Evolutionary conservation across 1,139 yeast genomes (phyloP), one percentile per base, ranked within the genome.

Genomic region (Blastobotrys arbuscula): DNA sequence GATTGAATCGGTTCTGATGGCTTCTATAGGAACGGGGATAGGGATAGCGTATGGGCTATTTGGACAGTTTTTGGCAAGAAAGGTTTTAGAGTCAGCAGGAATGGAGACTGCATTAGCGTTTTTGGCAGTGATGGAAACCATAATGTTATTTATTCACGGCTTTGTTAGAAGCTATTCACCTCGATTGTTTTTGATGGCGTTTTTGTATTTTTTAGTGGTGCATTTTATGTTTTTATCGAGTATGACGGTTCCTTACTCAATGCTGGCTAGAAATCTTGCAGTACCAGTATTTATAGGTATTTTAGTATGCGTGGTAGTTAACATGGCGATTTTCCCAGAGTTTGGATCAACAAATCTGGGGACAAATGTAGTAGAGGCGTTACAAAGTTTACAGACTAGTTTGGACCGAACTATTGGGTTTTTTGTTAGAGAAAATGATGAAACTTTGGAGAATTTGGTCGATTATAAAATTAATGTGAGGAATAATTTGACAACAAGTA

Each of bases 311-410:
- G 51, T 74, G 16, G 64, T 70, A 21, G 69, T 74, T 57, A 75
- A 74, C 50, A 49, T 76, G 40, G 41, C 63, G 1, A 51, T 76
- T 10, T 75, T 73, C 52, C 80, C 80, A 1, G 80, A 76, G 51
- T 74, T 74, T 60, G 80, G 80, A 8, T 70, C 77, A 16, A 68
- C 76, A 0, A 73, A 71, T 53, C 57, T 76, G 12, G 79, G 79
- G 31, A 67, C 66, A 38, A 64, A 75, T 1, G 66, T 73, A 7
- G 59, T 73, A 1, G 67, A 66, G 24, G 62, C 72, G 0, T 48
- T 75, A 18, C 69, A 71, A 49, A 72, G 70, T 46, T 53, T 74
- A 7, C 75, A 74, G 26, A 51, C 48, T n/a, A 66, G 73, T 24
- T 53, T 74, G 8, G 69, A 68, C 42, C 60, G 65, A 5, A 60